A percentile compares a stretch with the other conserved stretches of the same genome.
These are phyloP conservation scores for Globisporangium recalcitrans DNA, from an alignment of 352 stramenopile genomes.

Conservation along the genomic window DNA sequence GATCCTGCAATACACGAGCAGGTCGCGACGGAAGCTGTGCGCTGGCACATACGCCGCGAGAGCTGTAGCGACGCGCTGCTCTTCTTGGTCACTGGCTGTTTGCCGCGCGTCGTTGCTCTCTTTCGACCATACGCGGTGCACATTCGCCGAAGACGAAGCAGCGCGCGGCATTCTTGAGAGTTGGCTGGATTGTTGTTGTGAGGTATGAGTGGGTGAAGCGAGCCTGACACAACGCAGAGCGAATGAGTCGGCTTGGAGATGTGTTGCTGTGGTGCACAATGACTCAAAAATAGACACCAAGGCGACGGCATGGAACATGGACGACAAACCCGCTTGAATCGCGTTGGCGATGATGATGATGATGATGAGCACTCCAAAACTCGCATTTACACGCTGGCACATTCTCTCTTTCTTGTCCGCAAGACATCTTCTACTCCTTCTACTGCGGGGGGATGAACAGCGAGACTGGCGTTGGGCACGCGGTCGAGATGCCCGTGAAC, in stretches of 20 bases:
- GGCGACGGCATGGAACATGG: neutral
- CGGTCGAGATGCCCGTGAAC: conserved; percentile 26
- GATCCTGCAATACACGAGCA: conserved; percentile 57
- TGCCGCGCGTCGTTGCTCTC: conserved; percentile 38
- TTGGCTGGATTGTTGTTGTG: neutral
- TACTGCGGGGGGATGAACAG: conserved; percentile 21
- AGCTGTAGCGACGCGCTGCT: conserved; percentile 15
- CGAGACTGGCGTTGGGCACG: conserved; percentile 38
- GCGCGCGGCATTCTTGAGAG: conserved; percentile 4
- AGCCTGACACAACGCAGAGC: too few relatives aligned
- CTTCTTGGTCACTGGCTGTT: conserved; percentile 12
- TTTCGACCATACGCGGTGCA: conserved; percentile 36
- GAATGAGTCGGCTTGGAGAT: too few relatives aligned
- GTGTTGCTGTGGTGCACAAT: too few relatives aligned
- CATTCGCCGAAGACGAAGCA: neutral
- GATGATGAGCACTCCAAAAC: neutral
- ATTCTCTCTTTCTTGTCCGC: neutral
- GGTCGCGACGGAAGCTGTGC: conserved; percentile 49
- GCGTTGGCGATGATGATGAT: neutral
- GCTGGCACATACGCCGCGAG: conserved; percentile 20
- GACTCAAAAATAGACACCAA: neutral
- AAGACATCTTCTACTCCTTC: neutral
- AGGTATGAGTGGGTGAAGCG: neutral
- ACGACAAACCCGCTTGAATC: neutral
- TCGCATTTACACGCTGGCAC: neutral